Evolutionary conservation across 148 eudicot species (phyloP), one percentile per base, ranked within the genome.

Genomic region (Silene latifolia): DNA sequence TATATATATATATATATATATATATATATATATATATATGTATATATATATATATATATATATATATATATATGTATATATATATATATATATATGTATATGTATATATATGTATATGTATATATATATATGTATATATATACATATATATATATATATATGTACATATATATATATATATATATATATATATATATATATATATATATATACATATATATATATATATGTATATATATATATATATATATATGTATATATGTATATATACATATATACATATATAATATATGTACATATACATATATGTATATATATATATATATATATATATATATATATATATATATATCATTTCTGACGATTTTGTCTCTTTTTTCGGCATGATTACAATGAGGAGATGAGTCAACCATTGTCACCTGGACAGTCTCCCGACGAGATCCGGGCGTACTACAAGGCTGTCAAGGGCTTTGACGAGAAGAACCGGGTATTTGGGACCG

Each of bases 161-260:
- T 63, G 20, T 63, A 63, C 21, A 63, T 63, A 63, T 24, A 63
- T 63, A 63, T 21, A 63, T 63, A 63, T 24, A 63, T 21, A 63
- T 63, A 63, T 63, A 63, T 63, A 63, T 21, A 63, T 63, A 63
- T 24, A 63, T 63, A 63, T 63, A 63, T 63, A 63, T 24, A 63
- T 63, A 63, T 63, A 63, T 63, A 63, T 63, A 63, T 63, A 63
- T 21, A 63, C 20, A 63, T 63, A 63, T 63, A 63, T 24, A 63
- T 63, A 63, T 63, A 63, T 63, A 63, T 21, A 63, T 63, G 20
- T 63, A 63, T 21, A 63, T 63, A 63, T 63, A 63, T 63, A 63
- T 21, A 63, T 63, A 23, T 23, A 23, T 21, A 63, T 63, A 63
- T 24, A 63, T 21, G 20, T 63, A 63, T 63, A 63, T 21, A 63